A percentile compares a stretch with the other conserved stretches of the same genome.
These are phyloP conservation scores for Pseudocohnilembus persalinus DNA, from an alignment of 169 alveolate species.

Conservation along the genomic window DNA sequence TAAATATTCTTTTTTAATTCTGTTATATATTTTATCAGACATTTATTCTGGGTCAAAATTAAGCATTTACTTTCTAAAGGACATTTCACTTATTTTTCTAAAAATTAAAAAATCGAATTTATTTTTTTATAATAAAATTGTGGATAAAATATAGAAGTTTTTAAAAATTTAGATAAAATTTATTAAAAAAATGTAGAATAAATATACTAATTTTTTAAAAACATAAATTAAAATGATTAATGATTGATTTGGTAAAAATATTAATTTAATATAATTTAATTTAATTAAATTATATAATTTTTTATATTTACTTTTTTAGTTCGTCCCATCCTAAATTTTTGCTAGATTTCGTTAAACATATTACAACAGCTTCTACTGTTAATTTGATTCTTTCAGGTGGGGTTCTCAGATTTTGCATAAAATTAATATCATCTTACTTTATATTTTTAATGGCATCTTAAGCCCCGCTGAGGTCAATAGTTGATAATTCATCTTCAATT, in stretches of 20 bases:
- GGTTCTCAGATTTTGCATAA: not conserved
- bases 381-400: not conserved
- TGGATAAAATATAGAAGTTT: too few species aligned
- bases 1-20: not conserved
- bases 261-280: too few species aligned
- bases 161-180: too few species aligned
- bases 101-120: too few species aligned
- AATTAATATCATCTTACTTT: not conserved
- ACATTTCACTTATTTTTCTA: not conserved
- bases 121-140: too few species aligned
- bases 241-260: not conserved
- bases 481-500: too few species aligned
- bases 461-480: too few species aligned
- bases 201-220: too few species aligned
- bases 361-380: not conserved
- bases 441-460: too few species aligned
- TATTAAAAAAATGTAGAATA: too few species aligned
- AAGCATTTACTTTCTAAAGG: not conserved
- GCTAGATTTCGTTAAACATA: not conserved
- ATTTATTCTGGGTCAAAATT: not conserved
- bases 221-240: too few species aligned
- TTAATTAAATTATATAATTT: too few species aligned
- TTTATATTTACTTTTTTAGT: not conserved
- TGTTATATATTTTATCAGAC: not conserved
- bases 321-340: not conserved